Conservation (phyloP, 164 flowering plant species). For the Magnolia officinalis region DNA sequence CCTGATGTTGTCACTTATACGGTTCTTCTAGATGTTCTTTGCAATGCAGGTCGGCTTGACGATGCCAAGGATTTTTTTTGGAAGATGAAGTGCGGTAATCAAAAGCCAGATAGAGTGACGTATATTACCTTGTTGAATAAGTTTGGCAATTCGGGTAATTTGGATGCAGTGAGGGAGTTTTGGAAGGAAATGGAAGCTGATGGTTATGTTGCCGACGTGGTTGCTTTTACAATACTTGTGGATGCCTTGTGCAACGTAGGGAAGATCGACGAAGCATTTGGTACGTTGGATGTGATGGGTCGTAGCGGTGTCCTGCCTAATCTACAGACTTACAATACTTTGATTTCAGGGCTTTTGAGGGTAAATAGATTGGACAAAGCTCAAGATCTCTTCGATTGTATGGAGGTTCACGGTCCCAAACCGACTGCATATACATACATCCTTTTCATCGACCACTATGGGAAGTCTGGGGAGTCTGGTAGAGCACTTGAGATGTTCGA, state of each 20-base stretch:
- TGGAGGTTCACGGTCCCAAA: constrained; percentile 52
- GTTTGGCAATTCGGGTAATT: constrained; percentile 61
- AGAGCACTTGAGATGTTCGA: constrained; percentile 76
- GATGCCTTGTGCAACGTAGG: constrained; percentile 75
- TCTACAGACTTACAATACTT: constrained; percentile 73
- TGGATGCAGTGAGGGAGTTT: constrained; percentile 54
- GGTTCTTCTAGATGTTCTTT: constrained; percentile 79
- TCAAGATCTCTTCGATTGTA: constrained; percentile 37
- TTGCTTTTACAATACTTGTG: constrained; percentile 65
- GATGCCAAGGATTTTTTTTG: constrained; percentile 61
- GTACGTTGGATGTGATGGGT: constrained; percentile 52
- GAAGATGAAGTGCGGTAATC: constrained; percentile 63
- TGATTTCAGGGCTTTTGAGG: constrained; percentile 75
- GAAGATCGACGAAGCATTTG: constrained; percentile 69
- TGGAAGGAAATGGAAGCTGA: constrained; percentile 81
- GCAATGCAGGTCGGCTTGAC: constrained; percentile 60
- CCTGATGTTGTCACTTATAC: constrained; percentile 93
- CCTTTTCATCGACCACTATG: constrained; percentile 84
- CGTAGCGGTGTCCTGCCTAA: constrained; percentile 61
- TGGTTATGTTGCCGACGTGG: constrained; percentile 82
- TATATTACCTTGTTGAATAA: constrained; percentile 77
- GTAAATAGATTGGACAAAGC: constrained; percentile 56
- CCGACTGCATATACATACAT: constrained; percentile 70
- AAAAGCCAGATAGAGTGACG: constrained; percentile 82
- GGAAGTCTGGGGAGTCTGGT: constrained; percentile 60